Evolutionary conservation across 2,329 filamentous ascomycete species (phyloP).

Genomic region (Thermoascus crustaceus): DNA sequence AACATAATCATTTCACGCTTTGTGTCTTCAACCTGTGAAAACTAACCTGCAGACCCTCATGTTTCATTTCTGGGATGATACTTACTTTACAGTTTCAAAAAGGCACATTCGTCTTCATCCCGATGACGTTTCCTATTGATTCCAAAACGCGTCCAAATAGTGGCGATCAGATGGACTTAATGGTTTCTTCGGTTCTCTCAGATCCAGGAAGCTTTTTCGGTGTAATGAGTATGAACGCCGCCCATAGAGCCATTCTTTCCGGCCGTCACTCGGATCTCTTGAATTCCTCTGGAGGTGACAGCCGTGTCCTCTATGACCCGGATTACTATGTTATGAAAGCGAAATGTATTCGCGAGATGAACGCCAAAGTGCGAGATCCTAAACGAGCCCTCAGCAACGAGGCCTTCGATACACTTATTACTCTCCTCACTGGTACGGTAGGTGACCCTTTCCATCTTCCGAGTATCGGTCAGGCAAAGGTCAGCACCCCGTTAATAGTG

Average conservation of each 20-base stretch:
- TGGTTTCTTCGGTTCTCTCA: slow-evolving; percentile 25
- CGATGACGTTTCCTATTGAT: slow-evolving; percentile 32
- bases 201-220: slow-evolving; percentile 32
- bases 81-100: slow-evolving; percentile 11
- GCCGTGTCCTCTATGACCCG: slow-evolving; percentile 20
- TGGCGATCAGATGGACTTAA: slow-evolving; percentile 19
- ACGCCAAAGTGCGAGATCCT: slow-evolving; percentile 22
- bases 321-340: slow-evolving; percentile 33
- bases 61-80: slow-evolving; percentile 1
- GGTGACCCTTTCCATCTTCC: slow-evolving; percentile 4
- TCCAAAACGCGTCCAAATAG: slow-evolving; percentile 15
- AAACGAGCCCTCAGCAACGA: slow-evolving; percentile 20
- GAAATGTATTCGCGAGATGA: slow-evolving; percentile 27
- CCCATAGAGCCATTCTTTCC: slow-evolving; percentile 28
- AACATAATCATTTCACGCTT: no score
- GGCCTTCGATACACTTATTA: slow-evolving; percentile 31
- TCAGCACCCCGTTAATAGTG: not conserved
- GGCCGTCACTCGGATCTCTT: slow-evolving; percentile 17
- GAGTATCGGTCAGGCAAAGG: not conserved
- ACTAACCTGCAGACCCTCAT: no score
- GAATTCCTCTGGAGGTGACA: slow-evolving; percentile 10
- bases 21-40: no score
- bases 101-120: slow-evolving; percentile 29
- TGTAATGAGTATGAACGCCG: slow-evolving; percentile 32
- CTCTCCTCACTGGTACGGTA: slow-evolving; percentile 30